Evolutionary conservation across 176 grass and related monocot species (phyloP).

Genomic region (Tuctoria greenei): DNA sequence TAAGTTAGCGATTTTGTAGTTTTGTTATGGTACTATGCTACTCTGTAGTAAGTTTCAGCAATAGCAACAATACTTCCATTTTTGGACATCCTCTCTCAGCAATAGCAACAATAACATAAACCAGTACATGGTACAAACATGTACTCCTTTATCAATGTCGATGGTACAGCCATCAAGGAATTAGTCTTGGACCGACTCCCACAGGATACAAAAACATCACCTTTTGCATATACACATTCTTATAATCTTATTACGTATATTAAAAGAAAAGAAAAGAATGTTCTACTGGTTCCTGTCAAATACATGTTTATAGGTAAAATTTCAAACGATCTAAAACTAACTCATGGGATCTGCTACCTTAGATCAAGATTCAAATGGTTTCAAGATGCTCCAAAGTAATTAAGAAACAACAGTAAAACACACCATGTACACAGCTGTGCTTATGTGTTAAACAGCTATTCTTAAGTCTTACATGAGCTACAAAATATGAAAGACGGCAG

Average conservation of each 20-base stretch:
- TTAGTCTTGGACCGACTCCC: too few species aligned
- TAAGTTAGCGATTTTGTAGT: background rate
- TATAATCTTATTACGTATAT: too few species aligned
- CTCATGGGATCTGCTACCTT: background rate
- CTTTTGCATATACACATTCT: too few species aligned
- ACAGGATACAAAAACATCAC: too few species aligned
- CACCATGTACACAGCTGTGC: too few species aligned
- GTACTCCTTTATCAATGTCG: too few species aligned
- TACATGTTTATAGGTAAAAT: slow-evolving; percentile 4
- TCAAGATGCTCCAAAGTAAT: background rate
- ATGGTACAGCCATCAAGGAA: too few species aligned
- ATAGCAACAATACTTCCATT: background rate
- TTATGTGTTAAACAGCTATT: too few species aligned
- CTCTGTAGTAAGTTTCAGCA: slow-evolving; percentile 17
- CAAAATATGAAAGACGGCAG: background rate
- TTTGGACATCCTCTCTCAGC: background rate
- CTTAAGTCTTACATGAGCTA: too few species aligned
- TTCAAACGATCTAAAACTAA: background rate
- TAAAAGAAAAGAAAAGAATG: too few species aligned
- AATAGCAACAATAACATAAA: background rate
- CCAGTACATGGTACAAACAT: background rate
- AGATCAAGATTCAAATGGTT: background rate
- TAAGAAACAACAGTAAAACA: background rate
- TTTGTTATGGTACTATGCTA: slow-evolving; percentile 2
- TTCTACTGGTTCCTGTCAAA: background rate